Percentiles rank a stretch among this genome's conserved stretches.
Evolutionary conservation across 345 rosid species (phyloP).

Genomic region (Barbarea vulgaris): DNA sequence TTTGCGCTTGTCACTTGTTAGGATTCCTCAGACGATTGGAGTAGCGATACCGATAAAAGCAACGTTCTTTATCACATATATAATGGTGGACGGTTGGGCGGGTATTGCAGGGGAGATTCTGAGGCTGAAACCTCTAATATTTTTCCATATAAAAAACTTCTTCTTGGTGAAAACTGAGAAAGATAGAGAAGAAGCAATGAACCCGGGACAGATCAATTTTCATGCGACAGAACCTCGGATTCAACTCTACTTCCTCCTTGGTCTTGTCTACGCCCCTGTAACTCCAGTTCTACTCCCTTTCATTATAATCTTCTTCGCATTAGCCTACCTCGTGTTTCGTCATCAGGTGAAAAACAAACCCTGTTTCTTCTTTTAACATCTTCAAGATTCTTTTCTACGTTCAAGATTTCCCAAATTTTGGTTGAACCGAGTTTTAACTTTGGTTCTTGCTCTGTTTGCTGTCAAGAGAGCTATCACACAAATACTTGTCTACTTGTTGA

Average conservation of each 20-base stretch:
- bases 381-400: not conserved
- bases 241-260: slow-evolving; percentile 89
- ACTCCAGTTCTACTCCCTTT: slow-evolving; percentile 89
- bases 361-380: slow-evolving; percentile 11
- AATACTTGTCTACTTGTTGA: not conserved
- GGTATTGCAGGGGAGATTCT: slow-evolving; percentile 88
- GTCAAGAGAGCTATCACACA: slow-evolving; percentile 1
- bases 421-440: not conserved
- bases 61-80: slow-evolving; percentile 89
- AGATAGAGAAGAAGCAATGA: slow-evolving; percentile 95
- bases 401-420: not conserved
- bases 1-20: slow-evolving; percentile 34
- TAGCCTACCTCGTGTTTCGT: slow-evolving; percentile 83
- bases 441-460: not conserved
- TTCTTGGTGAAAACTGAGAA: slow-evolving; percentile 96
- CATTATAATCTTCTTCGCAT: slow-evolving; percentile 76
- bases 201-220: slow-evolving; percentile 89
- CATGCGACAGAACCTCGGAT: slow-evolving; percentile 88
- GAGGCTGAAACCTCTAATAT: slow-evolving; percentile 77
- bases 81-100: slow-evolving; percentile 99
- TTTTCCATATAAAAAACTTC: slow-evolving; percentile 87
- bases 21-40: slow-evolving; percentile 82
- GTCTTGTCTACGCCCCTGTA: slow-evolving; percentile 86
- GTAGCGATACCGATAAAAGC: slow-evolving; percentile 88
- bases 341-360: slow-evolving; percentile 68